Conservation (phyloP, 805 yeast genomes). For the Sungouiella blattae region DNA sequence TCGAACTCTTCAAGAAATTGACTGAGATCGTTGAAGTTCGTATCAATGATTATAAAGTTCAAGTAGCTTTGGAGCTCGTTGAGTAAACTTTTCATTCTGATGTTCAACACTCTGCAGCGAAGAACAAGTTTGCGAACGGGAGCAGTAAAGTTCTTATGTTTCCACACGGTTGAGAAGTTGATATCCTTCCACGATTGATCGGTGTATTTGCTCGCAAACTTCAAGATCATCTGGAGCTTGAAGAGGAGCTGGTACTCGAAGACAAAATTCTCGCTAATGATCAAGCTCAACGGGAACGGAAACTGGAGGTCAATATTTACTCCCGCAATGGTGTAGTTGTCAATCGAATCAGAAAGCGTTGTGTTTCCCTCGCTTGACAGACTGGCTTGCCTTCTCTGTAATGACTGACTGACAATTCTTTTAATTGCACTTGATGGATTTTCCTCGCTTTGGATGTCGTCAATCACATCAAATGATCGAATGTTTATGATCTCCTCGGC, state of each 20-base stretch:
- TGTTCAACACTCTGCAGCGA: constrained; percentile 52
- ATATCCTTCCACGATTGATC: constrained; percentile 66
- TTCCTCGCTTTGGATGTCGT: constrained; percentile 30
- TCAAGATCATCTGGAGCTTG: constrained; percentile 64
- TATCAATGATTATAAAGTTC: constrained; percentile 56
- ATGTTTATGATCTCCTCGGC: constrained; percentile 50
- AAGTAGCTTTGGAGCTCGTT: constrained; percentile 54
- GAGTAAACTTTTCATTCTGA: constrained; percentile 54
- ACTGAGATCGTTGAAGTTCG: constrained; percentile 46
- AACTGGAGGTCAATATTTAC: constrained; percentile 56
- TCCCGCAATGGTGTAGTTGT: constrained; percentile 44
- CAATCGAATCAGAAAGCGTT: constrained; percentile 6
- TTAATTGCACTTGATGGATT: constrained; percentile 13
- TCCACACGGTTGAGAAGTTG: constrained; percentile 65
- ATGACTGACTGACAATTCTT: constrained; percentile 13
- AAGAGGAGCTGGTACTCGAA: constrained; percentile 78
- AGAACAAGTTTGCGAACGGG: constrained; percentile 52
- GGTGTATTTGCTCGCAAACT: constrained; percentile 55
- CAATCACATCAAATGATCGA: constrained; percentile 52
- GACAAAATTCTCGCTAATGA: constrained; percentile 66
- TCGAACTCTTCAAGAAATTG: constrained; percentile 10
- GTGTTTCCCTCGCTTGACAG: constrained; percentile 4
- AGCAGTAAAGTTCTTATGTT: constrained; percentile 39
- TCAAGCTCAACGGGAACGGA: constrained; percentile 84
- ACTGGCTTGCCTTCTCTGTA: constrained; percentile 7